phyloP scores from a whole-genome alignment of 345 rosid species.

The Citrus sp. region DNA sequence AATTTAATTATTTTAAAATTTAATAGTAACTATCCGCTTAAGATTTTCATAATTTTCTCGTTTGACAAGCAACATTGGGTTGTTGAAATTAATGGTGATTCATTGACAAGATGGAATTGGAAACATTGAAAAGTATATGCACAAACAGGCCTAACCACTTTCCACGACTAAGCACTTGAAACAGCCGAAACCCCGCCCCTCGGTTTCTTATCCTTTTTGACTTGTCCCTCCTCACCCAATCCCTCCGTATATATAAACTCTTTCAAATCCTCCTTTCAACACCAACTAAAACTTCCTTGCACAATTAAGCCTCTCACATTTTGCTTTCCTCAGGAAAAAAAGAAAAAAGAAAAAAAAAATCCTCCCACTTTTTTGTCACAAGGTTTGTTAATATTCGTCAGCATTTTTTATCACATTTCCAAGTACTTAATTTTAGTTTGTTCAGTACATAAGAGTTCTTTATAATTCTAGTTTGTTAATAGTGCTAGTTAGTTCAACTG shows the following conservation, averaged over 20 bases:
- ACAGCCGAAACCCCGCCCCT: conserved; percentile 38
- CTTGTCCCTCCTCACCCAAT: not conserved
- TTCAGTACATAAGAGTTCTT: not conserved
- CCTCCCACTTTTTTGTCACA: no score
- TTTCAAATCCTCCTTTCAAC: not conserved
- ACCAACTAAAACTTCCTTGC: not conserved
- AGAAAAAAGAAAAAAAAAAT: no score
- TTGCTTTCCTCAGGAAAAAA: not conserved
- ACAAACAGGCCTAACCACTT: not conserved
- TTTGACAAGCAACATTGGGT: conserved; percentile 1
- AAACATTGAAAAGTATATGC: not conserved
- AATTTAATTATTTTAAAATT: no score
- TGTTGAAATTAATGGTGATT: not conserved
- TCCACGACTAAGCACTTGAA: conserved; percentile 7
- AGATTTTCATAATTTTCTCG: not conserved
- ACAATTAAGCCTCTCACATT: not conserved
- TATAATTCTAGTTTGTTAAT: fast-evolving
- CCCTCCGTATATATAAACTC: not conserved
- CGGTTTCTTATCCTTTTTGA: conserved; percentile 17
- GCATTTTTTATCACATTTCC: no score
- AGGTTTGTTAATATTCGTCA: no score
- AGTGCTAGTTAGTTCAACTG: no score
- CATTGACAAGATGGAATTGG: not conserved
- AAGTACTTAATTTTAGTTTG: no score
- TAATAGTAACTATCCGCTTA: no score